Conservation (phyloP, 192 early-diverging fungal species). For the Linnemannia hyalina region DNA sequence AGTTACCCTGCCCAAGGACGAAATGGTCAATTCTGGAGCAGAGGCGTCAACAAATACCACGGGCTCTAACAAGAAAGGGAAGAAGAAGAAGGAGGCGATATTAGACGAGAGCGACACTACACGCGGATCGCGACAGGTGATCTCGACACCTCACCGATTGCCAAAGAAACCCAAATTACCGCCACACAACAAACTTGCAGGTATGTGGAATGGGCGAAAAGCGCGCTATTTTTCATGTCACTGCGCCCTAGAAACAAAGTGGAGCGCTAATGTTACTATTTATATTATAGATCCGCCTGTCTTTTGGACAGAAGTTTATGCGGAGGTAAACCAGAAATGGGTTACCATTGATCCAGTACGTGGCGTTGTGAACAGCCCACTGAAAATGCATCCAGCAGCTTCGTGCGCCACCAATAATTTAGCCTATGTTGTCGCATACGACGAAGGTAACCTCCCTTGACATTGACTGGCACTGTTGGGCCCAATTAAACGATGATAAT, state of each 20-base stretch:
- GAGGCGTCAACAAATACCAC: not conserved
- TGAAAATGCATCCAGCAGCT: conserved; percentile 66
- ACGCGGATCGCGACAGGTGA: conserved; percentile 38
- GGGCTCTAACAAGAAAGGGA: conserved; percentile 15
- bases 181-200: conserved; percentile 27
- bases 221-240: not conserved
- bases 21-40: conserved; percentile 13
- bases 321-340: conserved; percentile 65
- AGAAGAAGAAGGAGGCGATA: conserved; percentile 35
- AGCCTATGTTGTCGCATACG: conserved; percentile 76
- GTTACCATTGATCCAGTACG: conserved; percentile 72
- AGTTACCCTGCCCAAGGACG: conserved; percentile 45
- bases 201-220: not conserved
- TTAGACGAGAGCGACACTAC: conserved; percentile 51
- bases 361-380: conserved; percentile 63
- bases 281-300: conserved; percentile 59
- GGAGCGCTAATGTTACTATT: not conserved
- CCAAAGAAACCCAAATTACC: conserved; percentile 19
- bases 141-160: conserved; percentile 26
- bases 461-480: not conserved
- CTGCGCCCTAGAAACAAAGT: not conserved
- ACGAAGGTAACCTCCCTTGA: conserved; percentile 46
- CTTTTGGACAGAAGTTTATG: conserved; percentile 79
- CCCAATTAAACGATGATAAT: not conserved
- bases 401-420: conserved; percentile 61